A percentile compares a stretch with the other conserved stretches of the same genome.
Conservation (phyloP, 257 asterid species). For the Solanum sparsipilum region DNA sequence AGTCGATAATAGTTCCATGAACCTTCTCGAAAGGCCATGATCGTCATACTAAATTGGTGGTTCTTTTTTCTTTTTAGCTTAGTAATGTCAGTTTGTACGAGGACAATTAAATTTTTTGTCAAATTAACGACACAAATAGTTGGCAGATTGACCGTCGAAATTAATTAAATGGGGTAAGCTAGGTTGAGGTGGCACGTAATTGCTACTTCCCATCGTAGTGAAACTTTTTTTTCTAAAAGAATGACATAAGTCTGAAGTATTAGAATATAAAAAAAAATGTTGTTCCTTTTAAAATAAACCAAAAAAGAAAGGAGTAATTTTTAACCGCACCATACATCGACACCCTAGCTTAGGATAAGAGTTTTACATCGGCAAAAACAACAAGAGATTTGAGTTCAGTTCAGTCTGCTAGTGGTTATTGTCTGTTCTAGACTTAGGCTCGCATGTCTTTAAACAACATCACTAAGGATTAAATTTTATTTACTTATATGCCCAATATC, state of each 20-base stretch:
- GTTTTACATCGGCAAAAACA: not conserved
- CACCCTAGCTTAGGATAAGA: no score
- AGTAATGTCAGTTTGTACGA: not conserved
- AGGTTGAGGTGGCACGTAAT: not conserved
- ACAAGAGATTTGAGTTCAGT: no score
- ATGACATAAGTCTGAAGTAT: not conserved
- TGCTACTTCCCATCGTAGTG: not conserved
- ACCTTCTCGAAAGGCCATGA: not conserved
- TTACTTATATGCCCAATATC: not conserved
- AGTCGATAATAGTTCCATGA: not conserved
- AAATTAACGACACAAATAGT: not conserved
- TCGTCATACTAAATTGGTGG: not conserved
- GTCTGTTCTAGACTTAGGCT: not conserved
- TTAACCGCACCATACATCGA: not conserved
- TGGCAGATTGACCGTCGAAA: not conserved
- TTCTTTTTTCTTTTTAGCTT: not conserved
- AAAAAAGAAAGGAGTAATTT: not conserved
- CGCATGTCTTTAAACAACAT: no score
- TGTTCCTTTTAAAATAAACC: not conserved
- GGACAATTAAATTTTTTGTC: not conserved
- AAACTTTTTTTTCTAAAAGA: not conserved
- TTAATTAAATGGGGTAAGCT: not conserved
- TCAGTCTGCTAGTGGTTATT: no score
- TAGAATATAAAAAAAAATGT: not conserved
- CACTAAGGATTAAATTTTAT: fast-evolving